A percentile compares a stretch with the other conserved stretches of the same genome.
Evolutionary conservation across 345 rosid species (phyloP).

Genomic region (Populus tremula): DNA sequence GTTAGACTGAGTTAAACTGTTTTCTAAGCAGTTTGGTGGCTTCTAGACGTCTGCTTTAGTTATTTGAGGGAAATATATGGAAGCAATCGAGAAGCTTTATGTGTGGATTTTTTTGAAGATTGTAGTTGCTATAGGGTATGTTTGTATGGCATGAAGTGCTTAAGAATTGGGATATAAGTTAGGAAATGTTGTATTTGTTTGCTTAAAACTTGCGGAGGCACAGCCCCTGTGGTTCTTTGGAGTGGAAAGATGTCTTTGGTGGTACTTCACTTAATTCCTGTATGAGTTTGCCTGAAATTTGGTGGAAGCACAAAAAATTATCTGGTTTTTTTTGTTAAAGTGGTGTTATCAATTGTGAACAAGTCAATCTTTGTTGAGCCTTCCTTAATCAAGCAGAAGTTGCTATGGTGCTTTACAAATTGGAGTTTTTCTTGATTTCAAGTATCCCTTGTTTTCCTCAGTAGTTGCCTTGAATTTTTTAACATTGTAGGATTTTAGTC

Average conservation of each 20-base stretch:
- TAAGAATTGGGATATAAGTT: background rate
- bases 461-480: background rate
- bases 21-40: background rate
- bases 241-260: background rate
- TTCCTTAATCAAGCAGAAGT: background rate
- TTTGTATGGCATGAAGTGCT: background rate
- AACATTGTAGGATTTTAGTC: background rate
- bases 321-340: background rate
- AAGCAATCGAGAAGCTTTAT: background rate
- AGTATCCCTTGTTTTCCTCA: background rate
- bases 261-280: background rate
- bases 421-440: background rate
- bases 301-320: background rate
- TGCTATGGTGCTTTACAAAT: background rate
- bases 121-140: background rate
- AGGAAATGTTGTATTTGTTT: no score
- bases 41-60: background rate
- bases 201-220: background rate
- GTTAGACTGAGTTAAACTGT: background rate
- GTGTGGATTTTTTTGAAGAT: background rate
- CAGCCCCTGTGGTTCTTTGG: background rate
- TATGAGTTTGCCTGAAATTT: background rate
- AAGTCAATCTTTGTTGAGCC: background rate
- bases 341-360: background rate
- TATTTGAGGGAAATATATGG: background rate